Percentiles rank a stretch among this genome's conserved stretches.
Conservation (phyloP, 2,329 filamentous ascomycete genomes). For the Xylariaceae sp. region DNA sequence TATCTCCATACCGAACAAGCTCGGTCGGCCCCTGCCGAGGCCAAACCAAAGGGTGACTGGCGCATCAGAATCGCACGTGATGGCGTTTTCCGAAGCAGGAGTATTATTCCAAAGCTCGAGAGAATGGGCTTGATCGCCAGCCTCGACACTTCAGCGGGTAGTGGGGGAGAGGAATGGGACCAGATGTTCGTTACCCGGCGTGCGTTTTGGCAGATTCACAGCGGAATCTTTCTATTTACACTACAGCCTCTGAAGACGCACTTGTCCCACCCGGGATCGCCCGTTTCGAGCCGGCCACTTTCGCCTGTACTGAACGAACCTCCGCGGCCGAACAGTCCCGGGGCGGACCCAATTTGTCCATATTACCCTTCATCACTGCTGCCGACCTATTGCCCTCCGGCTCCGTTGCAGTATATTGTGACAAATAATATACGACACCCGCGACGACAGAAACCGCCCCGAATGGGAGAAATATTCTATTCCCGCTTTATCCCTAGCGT, state of each 20-base stretch:
- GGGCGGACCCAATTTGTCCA: slow-evolving; percentile 31
- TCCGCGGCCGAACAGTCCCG: slow-evolving; percentile 16
- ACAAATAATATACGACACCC: slow-evolving; percentile 81
- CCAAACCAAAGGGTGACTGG: slow-evolving; percentile 81
- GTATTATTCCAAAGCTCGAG: slow-evolving; percentile 85
- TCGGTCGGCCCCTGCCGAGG: slow-evolving; percentile 60
- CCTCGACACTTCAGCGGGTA: slow-evolving; percentile 70
- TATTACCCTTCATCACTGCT: slow-evolving; percentile 66
- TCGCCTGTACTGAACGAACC: slow-evolving; percentile 44
- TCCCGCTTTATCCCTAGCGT: slow-evolving; percentile 78
- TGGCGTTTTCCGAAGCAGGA: slow-evolving; percentile 79
- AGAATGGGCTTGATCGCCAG: slow-evolving; percentile 82
- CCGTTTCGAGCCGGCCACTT: slow-evolving; percentile 49
- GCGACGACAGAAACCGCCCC: slow-evolving; percentile 78
- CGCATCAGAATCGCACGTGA: slow-evolving; percentile 77
- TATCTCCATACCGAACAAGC: slow-evolving; percentile 61
- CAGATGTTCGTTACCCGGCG: slow-evolving; percentile 76
- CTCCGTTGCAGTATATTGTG: slow-evolving; percentile 74
- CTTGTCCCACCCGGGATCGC: slow-evolving; percentile 48
- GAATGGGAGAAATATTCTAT: slow-evolving; percentile 90
- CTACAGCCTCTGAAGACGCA: slow-evolving; percentile 54
- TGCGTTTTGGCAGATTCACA: slow-evolving; percentile 90
- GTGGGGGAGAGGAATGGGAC: slow-evolving; percentile 63
- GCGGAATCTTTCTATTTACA: slow-evolving; percentile 82
- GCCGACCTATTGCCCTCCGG: slow-evolving; percentile 85